Conservation (phyloP, 2,329 filamentous ascomycete species). For the Lachnellula suecica region DNA sequence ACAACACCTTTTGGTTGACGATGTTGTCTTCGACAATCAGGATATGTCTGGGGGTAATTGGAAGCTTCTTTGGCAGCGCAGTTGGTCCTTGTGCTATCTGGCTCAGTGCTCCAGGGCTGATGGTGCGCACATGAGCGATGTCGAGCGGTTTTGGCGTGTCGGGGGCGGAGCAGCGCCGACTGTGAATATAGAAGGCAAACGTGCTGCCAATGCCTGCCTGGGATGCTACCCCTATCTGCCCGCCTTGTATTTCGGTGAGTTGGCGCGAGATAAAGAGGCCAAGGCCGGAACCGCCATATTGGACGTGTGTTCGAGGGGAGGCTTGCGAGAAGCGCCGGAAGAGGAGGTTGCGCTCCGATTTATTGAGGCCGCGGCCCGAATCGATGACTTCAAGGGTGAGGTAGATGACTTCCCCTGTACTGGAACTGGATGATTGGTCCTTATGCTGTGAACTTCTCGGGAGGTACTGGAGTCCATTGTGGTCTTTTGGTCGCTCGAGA, state of each 20-base stretch:
- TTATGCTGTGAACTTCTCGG: neutral
- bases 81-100: too few species aligned
- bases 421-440: slow-evolving; percentile 18
- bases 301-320: slow-evolving; percentile 47
- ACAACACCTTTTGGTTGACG: slow-evolving; percentile 64
- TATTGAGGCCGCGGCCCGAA: slow-evolving; percentile 62
- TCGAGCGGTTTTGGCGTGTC: too few species aligned
- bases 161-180: neutral
- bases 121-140: too few species aligned
- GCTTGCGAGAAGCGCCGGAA: slow-evolving; percentile 70
- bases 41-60: slow-evolving; percentile 34
- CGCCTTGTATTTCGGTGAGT: slow-evolving; percentile 63
- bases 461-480: slow-evolving; percentile 1
- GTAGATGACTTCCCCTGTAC: slow-evolving; percentile 38
- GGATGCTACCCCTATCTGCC: slow-evolving; percentile 62
- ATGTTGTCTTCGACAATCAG: slow-evolving; percentile 67
- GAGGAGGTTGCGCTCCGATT: slow-evolving; percentile 62
- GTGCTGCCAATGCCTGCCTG: slow-evolving; percentile 55
- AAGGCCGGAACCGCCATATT: slow-evolving; percentile 63
- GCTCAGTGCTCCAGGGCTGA: too few species aligned
- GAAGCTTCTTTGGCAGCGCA: neutral
- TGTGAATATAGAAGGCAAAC: slow-evolving; percentile 59
- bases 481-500: slow-evolving; percentile 19
- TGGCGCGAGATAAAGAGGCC: slow-evolving; percentile 65
- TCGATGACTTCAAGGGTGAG: slow-evolving; percentile 58